A percentile compares a stretch with the other conserved stretches of the same genome.
These are phyloP conservation scores for Rhodotorula sp. DNA, from an alignment of 1,284 basidiomycete species.

Conservation along the genomic window DNA sequence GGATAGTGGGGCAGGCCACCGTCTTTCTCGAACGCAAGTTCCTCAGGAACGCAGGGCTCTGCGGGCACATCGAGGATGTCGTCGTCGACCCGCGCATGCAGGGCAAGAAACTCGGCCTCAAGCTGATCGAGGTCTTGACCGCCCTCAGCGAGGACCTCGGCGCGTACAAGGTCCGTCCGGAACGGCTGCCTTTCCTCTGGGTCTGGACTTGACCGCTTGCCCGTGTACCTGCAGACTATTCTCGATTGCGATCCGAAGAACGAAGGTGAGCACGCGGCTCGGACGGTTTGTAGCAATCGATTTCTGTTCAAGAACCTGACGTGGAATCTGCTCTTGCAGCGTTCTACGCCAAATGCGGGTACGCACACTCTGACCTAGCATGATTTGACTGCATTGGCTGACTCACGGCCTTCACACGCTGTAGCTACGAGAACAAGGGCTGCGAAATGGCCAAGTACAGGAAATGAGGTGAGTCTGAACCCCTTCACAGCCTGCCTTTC, in stretches of 20 bases:
- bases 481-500: no score
- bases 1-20: constrained; percentile 78
- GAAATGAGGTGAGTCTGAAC: not conserved
- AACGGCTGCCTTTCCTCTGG: constrained; percentile 40
- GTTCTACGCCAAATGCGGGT: constrained; percentile 95
- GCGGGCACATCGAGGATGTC: constrained; percentile 97
- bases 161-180: constrained; percentile 51
- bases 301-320: not conserved
- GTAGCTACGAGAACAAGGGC: constrained; percentile 55
- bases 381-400: not conserved
- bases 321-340: constrained; percentile 55
- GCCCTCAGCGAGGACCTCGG: constrained; percentile 32
- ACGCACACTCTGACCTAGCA: constrained; percentile 25
- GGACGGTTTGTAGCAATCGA: not conserved
- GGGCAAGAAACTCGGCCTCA: constrained; percentile 83
- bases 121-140: constrained; percentile 74
- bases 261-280: constrained; percentile 65
- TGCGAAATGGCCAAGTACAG: constrained; percentile 72
- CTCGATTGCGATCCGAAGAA: constrained; percentile 90
- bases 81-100: constrained; percentile 82
- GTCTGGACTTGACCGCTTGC: no score
- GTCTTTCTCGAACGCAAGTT: constrained; percentile 92
- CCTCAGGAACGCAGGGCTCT: constrained; percentile 70
- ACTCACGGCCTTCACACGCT: not conserved
- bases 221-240: constrained; percentile 64